Evolutionary conservation across 83 land plant genomes (phyloP).

Genomic region (Picea engelmannii): DNA sequence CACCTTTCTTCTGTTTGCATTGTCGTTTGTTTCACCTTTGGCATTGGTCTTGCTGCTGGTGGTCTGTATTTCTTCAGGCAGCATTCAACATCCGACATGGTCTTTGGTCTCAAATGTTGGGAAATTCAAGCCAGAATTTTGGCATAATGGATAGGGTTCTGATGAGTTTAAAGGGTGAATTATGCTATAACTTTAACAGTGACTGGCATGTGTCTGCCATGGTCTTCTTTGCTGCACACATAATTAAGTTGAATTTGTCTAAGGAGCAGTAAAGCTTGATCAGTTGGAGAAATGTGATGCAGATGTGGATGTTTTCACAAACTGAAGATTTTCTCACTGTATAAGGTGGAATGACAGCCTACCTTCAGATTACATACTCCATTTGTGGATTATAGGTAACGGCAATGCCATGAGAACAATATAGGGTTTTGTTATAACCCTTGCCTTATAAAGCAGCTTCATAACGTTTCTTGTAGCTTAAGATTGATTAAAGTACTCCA

Average conservation of each 20-base stretch:
- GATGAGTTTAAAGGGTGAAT: background rate
- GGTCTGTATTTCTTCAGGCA: slow-evolving; percentile 5
- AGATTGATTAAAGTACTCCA: background rate
- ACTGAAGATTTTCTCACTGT: too few relatives aligned
- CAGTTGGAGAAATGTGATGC: background rate
- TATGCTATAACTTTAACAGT: too few relatives aligned
- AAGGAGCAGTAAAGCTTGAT: background rate
- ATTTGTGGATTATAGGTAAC: background rate
- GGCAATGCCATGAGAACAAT: background rate
- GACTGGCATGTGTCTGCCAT: background rate
- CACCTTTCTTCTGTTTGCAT: slow-evolving; percentile 4
- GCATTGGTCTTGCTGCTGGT: slow-evolving; percentile 2
- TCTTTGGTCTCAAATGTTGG: slow-evolving; percentile 6
- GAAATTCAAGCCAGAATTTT: background rate
- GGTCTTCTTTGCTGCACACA: background rate
- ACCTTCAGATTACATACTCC: background rate
- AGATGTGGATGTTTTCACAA: background rate
- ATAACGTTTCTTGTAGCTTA: background rate
- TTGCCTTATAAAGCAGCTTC: background rate
- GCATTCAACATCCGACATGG: background rate
- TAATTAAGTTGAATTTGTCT: too few relatives aligned
- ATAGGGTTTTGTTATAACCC: background rate
- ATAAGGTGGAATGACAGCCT: too few relatives aligned
- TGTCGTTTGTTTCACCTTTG: slow-evolving; percentile 8
- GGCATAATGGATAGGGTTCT: background rate